These are phyloP conservation scores for Nitzschia inconspicua DNA, from an alignment of 108 stramenopile genomes.

Conservation along the genomic window DNA sequence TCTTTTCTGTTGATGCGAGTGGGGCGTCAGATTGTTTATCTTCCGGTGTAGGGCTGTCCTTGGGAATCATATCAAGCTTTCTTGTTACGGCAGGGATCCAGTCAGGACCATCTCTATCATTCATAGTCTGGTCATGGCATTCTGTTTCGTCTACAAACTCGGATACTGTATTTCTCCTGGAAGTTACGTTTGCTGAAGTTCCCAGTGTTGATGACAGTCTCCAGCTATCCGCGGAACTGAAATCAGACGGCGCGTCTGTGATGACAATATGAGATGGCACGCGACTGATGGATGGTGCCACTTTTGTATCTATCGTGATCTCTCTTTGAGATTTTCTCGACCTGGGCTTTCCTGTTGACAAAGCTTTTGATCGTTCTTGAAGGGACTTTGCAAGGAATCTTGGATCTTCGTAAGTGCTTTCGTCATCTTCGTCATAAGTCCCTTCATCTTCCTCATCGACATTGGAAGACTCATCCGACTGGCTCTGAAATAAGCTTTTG, in stretches of 20 bases:
- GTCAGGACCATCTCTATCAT: too few species aligned
- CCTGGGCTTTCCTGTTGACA: not conserved
- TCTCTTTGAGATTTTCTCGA: too few species aligned
- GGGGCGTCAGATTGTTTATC: not conserved
- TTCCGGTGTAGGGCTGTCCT: not conserved
- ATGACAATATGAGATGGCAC: conserved; percentile 4
- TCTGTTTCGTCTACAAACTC: too few species aligned
- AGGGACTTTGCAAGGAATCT: not conserved
- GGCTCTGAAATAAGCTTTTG: conserved; percentile 13
- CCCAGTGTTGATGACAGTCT: conserved; percentile 5
- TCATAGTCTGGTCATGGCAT: too few species aligned
- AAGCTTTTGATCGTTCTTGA: not conserved
- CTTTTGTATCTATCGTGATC: too few species aligned
- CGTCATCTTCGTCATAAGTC: not conserved
- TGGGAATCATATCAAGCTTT: not conserved
- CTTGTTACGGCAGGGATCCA: conserved; percentile 4
- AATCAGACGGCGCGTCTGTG: not conserved
- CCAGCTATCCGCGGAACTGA: conserved; percentile 6
- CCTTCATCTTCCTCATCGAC: conserved; percentile 1
- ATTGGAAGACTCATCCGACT: not conserved
- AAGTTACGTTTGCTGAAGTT: too few species aligned
- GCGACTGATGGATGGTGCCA: too few species aligned
- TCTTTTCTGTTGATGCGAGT: not conserved
- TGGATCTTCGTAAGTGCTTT: conserved; percentile 14
- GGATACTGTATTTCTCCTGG: too few species aligned